These are phyloP conservation scores for Colletotrichum tanaceti DNA, from an alignment of 2,329 filamentous ascomycete genomes.

Conservation along the genomic window DNA sequence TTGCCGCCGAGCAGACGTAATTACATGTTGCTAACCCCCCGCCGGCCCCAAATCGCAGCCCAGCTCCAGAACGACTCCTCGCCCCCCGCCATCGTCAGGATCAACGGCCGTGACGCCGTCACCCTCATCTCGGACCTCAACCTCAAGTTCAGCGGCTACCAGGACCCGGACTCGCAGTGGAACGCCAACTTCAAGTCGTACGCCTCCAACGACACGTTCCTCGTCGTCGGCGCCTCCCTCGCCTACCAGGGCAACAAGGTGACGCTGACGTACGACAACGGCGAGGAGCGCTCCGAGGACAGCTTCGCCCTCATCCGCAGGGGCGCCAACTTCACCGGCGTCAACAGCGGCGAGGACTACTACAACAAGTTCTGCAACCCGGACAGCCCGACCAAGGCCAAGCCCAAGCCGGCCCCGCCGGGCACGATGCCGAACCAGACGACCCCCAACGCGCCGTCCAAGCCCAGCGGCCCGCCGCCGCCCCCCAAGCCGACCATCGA, in stretches of 20 bases:
- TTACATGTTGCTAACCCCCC: background rate
- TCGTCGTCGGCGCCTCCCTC: slow-evolving; percentile 44
- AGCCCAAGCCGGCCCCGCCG: background rate
- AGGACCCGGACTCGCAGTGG: slow-evolving; percentile 69
- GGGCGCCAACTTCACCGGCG: slow-evolving; percentile 47
- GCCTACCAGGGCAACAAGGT: slow-evolving; percentile 47
- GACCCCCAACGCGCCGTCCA: slow-evolving; percentile 13
- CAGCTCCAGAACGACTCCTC: slow-evolving; percentile 35
- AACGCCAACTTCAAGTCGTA: slow-evolving; percentile 48
- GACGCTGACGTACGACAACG: slow-evolving; percentile 51
- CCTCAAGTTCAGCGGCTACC: slow-evolving; percentile 57
- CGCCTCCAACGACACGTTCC: slow-evolving; percentile 42
- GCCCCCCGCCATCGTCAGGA: slow-evolving; percentile 60
- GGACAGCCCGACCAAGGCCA: slow-evolving; percentile 17
- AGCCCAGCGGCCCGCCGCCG: slow-evolving; percentile 19
- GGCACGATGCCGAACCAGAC: slow-evolving; percentile 24
- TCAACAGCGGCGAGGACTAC: slow-evolving; percentile 51
- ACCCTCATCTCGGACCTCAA: slow-evolving; percentile 61
- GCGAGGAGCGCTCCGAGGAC: slow-evolving; percentile 46
- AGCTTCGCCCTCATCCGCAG: slow-evolving; percentile 44
- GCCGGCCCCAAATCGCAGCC: slow-evolving; percentile 1
- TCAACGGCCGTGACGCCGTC: slow-evolving; percentile 67
- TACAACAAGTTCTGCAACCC: slow-evolving; percentile 52
- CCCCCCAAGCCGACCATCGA: slow-evolving; percentile 39
- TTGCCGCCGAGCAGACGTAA: background rate